phyloP scores from a whole-genome alignment of 306 rosid species.

The Gillenia trifoliata region DNA sequence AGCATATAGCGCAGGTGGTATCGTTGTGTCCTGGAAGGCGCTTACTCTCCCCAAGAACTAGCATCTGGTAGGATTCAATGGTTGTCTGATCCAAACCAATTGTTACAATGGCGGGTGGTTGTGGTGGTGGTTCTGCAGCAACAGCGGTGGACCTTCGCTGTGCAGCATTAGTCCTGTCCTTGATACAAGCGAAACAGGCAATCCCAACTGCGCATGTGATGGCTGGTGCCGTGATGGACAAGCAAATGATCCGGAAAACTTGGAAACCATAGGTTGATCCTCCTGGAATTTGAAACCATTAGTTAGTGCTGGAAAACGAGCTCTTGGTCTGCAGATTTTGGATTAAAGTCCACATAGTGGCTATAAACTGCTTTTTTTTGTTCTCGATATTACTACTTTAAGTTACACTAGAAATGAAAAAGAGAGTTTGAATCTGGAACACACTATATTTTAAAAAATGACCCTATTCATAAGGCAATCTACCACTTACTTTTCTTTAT shows the following conservation, averaged over 20 bases:
- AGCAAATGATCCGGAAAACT: constrained; percentile 40
- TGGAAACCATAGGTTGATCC: constrained; percentile 6
- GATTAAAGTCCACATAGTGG: not conserved
- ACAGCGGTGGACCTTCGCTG: constrained; percentile 20
- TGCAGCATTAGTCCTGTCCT: constrained; percentile 13
- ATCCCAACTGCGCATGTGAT: constrained; percentile 31
- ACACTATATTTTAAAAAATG: too few relatives aligned
- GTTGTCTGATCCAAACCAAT: constrained; percentile 58
- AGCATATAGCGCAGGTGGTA: constrained; percentile 58
- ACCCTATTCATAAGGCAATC: not conserved
- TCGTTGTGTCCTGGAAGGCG: constrained; percentile 53
- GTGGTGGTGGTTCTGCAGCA: constrained; percentile 25
- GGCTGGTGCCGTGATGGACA: constrained; percentile 46
- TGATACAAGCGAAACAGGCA: constrained; percentile 35
- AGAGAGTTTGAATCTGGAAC: too few relatives aligned
- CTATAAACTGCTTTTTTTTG: not conserved
- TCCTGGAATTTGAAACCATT: constrained; percentile 34
- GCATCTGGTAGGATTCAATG: constrained; percentile 59
- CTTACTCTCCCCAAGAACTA: constrained; percentile 63
- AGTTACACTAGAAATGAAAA: too few relatives aligned
- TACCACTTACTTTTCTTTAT: not conserved
- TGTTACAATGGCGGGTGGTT: not conserved
- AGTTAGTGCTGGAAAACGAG: constrained; percentile 6
- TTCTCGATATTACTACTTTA: too few relatives aligned
- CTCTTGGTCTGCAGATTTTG: not conserved